Evolutionary conservation across 208 protist genomes (phyloP).

Genomic region (Tritrichomonas musculus): DNA sequence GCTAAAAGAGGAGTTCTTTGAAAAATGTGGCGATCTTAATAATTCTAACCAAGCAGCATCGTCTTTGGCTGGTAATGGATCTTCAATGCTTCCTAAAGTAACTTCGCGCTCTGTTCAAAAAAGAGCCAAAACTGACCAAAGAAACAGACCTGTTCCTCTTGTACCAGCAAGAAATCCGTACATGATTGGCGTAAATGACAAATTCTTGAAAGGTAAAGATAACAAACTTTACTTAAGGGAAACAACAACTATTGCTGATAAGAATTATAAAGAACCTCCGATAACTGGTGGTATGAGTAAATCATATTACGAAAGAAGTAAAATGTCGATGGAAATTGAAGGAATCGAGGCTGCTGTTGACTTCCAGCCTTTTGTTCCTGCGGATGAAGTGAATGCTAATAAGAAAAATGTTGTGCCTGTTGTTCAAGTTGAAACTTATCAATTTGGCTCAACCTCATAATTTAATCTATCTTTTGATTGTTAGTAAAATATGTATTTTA

Average conservation of each 20-base stretch:
- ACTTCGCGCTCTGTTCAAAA: not conserved
- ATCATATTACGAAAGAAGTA: not conserved
- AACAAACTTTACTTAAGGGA: not conserved
- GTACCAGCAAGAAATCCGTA: not conserved
- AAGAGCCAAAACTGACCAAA: not conserved
- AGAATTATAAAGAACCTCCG: too few species aligned
- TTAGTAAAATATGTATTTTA: too few species aligned
- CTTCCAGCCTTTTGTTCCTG: not conserved
- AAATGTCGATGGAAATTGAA: not conserved
- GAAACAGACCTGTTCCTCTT: not conserved
- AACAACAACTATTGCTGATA: not conserved
- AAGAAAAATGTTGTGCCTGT: too few species aligned
- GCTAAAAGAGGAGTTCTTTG: too few species aligned
- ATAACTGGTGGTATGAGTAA: not conserved
- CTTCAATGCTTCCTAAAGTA: not conserved
- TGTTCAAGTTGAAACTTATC: too few species aligned
- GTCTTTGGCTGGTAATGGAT: not conserved
- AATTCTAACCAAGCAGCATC: too few species aligned
- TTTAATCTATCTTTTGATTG: too few species aligned
- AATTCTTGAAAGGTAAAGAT: not conserved
- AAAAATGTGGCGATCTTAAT: not conserved
- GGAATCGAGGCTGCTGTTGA: not conserved
- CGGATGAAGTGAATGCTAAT: not conserved
- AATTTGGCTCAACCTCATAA: too few species aligned
- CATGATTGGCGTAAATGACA: conserved; percentile 16